These are phyloP conservation scores for Gnomoniopsis sp. DNA, from an alignment of 2,329 filamentous ascomycete genomes.

Conservation along the genomic window DNA sequence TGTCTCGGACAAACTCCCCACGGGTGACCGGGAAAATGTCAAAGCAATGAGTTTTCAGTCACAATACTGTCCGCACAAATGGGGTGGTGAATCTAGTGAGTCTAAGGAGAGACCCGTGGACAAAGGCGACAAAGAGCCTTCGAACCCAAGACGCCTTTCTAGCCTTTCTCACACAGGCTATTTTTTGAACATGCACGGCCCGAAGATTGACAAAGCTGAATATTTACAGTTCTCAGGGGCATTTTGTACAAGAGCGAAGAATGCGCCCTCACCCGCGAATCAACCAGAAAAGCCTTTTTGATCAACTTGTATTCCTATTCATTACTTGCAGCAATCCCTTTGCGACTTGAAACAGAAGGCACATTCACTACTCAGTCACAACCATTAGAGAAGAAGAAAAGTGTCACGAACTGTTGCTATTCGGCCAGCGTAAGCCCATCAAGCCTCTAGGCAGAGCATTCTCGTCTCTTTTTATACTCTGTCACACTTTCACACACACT, in stretches of 20 bases:
- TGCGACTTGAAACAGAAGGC: neutral
- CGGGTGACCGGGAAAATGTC: neutral
- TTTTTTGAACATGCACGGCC: conserved; percentile 1
- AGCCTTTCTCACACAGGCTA: conserved; percentile 2
- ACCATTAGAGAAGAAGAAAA: neutral
- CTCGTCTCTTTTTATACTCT: conserved; percentile 4
- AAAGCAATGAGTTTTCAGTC: neutral
- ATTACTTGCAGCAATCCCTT: neutral
- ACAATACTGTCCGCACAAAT: neutral
- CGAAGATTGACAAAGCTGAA: neutral
- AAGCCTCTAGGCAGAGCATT: conserved; percentile 4
- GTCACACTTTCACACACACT: neutral
- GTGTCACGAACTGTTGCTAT: conserved; percentile 9
- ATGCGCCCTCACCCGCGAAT: neutral
- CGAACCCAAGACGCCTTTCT: conserved; percentile 7
- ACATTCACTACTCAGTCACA: neutral
- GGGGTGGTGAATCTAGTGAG: neutral
- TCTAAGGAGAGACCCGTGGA: conserved; percentile 8
- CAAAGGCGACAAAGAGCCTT: conserved; percentile 8
- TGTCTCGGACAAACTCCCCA: conserved; percentile 1
- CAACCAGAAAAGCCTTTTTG: neutral
- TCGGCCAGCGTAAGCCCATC: conserved; percentile 5
- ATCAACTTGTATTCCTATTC: neutral
- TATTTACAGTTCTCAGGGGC: neutral
- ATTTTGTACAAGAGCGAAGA: neutral